These are phyloP conservation scores for Cutaneotrichosporon sp. DNA, from an alignment of 1,284 basidiomycete species.

Conservation along the genomic window DNA sequence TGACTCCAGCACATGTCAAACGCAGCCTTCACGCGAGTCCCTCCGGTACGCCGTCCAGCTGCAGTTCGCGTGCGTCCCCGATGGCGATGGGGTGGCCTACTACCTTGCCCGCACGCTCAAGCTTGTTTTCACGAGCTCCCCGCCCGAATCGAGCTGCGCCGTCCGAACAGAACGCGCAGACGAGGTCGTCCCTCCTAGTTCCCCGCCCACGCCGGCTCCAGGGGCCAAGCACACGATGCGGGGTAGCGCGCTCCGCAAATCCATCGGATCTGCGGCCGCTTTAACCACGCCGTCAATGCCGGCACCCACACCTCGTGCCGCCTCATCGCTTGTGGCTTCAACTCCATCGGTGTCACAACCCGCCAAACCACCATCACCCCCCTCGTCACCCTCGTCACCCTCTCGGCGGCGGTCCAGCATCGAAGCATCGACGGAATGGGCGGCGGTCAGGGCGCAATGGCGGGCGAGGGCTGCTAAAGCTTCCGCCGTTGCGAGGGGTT, in stretches of 20 bases:
- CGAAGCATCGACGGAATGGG: slow-evolving; percentile 4
- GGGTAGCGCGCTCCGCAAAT: background rate
- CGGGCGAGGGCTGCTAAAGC: background rate
- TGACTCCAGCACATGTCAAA: background rate
- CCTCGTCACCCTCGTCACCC: background rate
- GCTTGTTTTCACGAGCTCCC: slow-evolving; percentile 38
- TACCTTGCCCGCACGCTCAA: slow-evolving; percentile 40
- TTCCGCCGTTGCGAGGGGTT: background rate
- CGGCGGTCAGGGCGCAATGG: background rate
- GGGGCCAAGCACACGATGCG: background rate
- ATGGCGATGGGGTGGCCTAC: slow-evolving; percentile 18
- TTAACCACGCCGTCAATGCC: too few relatives aligned
- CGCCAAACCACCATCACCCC: background rate
- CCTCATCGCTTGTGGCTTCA: too few relatives aligned
- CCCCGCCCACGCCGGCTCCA: slow-evolving; percentile 1
- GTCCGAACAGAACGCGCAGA: slow-evolving; percentile 37
- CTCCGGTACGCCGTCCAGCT: slow-evolving; percentile 50
- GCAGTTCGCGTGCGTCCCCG: slow-evolving; percentile 43
- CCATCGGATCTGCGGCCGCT: background rate
- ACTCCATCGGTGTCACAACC: too few relatives aligned
- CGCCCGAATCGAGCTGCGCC: slow-evolving; percentile 21
- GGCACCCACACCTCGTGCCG: too few relatives aligned
- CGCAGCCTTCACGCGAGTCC: slow-evolving; percentile 8
- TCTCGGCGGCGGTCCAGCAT: background rate
- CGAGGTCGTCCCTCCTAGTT: slow-evolving; percentile 37